Conservation (phyloP, 495 filamentous ascomycete genomes). For the Neurospora hispaniola region DNA sequence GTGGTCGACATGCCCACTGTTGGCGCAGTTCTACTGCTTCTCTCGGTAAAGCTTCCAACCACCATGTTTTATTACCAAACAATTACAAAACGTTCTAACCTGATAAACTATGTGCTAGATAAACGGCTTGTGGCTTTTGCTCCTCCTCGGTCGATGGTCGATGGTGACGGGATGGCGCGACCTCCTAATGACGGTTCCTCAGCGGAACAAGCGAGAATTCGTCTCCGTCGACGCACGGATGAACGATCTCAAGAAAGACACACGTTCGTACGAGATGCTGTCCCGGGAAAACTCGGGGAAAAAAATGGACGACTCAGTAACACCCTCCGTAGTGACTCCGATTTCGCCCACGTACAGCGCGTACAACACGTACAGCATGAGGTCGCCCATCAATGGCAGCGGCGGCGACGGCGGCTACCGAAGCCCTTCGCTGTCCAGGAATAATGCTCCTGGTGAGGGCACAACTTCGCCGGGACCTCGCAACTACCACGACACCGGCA, state of each 20-base stretch:
- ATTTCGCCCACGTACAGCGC: constrained; percentile 23
- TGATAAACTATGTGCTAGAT: constrained; percentile 33
- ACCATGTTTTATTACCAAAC: background rate
- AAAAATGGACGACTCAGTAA: constrained; percentile 31
- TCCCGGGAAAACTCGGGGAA: constrained; percentile 39
- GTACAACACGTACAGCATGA: constrained; percentile 2
- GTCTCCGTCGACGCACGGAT: constrained; percentile 74
- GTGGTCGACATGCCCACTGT: constrained; percentile 67
- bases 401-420: background rate
- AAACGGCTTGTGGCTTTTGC: constrained; percentile 73
- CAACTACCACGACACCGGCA: background rate
- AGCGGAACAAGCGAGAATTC: constrained; percentile 57
- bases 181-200: constrained; percentile 35
- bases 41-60: constrained; percentile 48
- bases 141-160: constrained; percentile 68
- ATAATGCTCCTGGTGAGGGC: background rate
- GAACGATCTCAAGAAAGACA: constrained; percentile 46
- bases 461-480: constrained; percentile 2
- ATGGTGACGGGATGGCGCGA: constrained; percentile 82
- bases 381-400: constrained; percentile 20
- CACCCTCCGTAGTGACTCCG: constrained; percentile 37
- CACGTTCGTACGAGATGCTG: constrained; percentile 78
- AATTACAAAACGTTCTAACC: constrained; percentile 2
- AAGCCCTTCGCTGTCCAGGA: constrained; percentile 11
- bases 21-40: constrained; percentile 67